A percentile compares a stretch with the other conserved stretches of the same genome.
phyloP scores from a whole-genome alignment of 2,329 filamentous ascomycete genomes.

The Colletotrichum theobromicola region DNA sequence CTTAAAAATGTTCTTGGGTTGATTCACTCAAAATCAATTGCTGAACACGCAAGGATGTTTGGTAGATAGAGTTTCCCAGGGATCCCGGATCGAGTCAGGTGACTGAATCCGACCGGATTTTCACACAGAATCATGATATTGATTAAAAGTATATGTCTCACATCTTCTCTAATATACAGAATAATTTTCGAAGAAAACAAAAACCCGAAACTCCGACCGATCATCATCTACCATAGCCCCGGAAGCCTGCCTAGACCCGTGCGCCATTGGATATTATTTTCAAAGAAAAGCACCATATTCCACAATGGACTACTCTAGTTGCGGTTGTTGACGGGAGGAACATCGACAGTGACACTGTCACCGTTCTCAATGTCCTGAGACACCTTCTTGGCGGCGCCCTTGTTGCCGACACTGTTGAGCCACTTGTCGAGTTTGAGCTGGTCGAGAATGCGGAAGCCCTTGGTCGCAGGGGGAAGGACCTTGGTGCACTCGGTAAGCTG shows the following conservation, averaged over 20 bases:
- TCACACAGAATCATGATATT: neutral
- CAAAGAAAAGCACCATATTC: neutral
- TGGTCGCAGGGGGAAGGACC: conserved; percentile 44
- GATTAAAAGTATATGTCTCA: neutral
- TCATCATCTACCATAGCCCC: neutral
- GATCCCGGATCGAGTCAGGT: neutral
- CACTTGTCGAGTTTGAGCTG: conserved; percentile 23
- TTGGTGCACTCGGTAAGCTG: conserved; percentile 59
- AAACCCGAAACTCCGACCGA: neutral
- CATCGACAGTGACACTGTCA: neutral
- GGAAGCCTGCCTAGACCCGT: neutral
- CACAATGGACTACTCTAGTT: neutral
- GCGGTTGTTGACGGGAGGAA: conserved; percentile 8
- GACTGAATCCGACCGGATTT: rapidly evolving
- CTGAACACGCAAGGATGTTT: neutral
- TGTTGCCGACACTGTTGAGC: conserved; percentile 22
- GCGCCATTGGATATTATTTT: neutral
- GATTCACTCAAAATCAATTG: neutral
- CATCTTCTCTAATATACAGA: neutral
- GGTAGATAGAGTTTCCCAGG: neutral
- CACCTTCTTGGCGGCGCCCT: conserved; percentile 20
- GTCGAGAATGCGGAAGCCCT: conserved; percentile 10
- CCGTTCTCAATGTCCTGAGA: conserved; percentile 16
- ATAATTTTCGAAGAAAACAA: neutral
- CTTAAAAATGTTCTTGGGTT: no score